Percentiles rank a stretch among this genome's conserved stretches.
phyloP scores from a whole-genome alignment of 2,329 filamentous ascomycete genomes.

The Septoria petroselini region DNA sequence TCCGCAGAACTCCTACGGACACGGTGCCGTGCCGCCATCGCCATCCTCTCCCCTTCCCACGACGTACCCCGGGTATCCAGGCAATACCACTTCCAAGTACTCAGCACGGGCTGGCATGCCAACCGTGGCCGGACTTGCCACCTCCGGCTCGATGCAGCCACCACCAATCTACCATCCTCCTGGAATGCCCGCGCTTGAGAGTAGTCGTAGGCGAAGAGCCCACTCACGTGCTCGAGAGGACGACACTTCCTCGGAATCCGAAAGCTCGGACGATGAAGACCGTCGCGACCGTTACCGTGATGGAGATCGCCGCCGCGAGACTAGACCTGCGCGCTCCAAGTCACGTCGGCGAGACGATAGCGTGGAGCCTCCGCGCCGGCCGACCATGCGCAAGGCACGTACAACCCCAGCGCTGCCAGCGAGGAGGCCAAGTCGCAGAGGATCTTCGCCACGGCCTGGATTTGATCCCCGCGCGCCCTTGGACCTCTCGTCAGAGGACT shows the following conservation, averaged over 20 bases:
- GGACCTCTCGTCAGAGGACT: constrained; percentile 25
- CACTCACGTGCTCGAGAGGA: background rate
- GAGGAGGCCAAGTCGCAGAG: background rate
- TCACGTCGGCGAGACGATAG: constrained; percentile 7
- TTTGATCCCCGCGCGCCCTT: background rate
- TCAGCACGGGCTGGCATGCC: constrained; percentile 31
- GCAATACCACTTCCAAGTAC: constrained; percentile 19
- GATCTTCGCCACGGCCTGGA: constrained; percentile 1
- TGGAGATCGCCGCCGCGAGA: constrained; percentile 9
- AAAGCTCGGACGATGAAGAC: constrained; percentile 21
- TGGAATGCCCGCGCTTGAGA: constrained; percentile 17
- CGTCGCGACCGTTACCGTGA: constrained; percentile 2
- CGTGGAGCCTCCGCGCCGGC: constrained; percentile 4
- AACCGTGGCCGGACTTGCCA: constrained; percentile 20
- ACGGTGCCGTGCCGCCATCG: constrained; percentile 18
- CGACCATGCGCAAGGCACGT: background rate
- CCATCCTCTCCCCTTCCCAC: constrained; percentile 17
- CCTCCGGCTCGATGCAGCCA: constrained; percentile 15
- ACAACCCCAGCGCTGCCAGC: constrained; percentile 6
- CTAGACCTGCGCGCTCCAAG: constrained; percentile 17
- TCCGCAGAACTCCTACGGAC: constrained; percentile 14
- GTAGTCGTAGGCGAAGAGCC: constrained; percentile 5
- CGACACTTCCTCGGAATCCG: constrained; percentile 16
- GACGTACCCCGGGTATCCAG: constrained; percentile 22
- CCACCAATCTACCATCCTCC: constrained; percentile 12